Base-by-base conservation (phyloP, 257 asterid genomes). In the Dorcoceras hygrometricum region DNA sequence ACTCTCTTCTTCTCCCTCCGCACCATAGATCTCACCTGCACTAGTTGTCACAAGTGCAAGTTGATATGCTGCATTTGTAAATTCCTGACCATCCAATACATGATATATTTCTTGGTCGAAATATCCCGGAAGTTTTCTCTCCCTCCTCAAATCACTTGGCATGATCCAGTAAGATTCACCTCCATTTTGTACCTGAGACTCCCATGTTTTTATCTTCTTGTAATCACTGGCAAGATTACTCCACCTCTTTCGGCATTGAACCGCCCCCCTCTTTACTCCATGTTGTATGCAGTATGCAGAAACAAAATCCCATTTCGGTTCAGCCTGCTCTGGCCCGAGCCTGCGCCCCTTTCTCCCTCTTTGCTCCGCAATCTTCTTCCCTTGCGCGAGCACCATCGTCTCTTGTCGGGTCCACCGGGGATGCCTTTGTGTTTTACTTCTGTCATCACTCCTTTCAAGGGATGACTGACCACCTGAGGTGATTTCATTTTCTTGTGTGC, bases 201-300 rank as follows among this genome's bases (percentile, higher is more conserved):
- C 88, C 95, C 95, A 88, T 48, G 69, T 28, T 55, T 78, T 88
- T 59, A 88, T 86, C 83, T 88, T 90, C 90, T 83, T 90, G 73
- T 82, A 90, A 62, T 90, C 95, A 28, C 96, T 75, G 25, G 80
- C 69, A n/a, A 90, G 83, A 74, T 90, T 88, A 66, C 96, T 85
- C 97, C 96, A 90, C 70, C 96, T 68, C 73, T 90, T 90, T 12
- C 92, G 81, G 67, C 96, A 88, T 55, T 90, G 97, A 11, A 86
- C 89, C 16, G 90, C 83, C 63, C 87, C 89, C 65, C 97, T 68
- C 66, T 65, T 79, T 58, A 81, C 92, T 50, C 91, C 89, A 27
- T 78, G 72, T 2, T 73, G 66, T 48, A 73, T 90, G 84, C 95
- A 90, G 79, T 88, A 76, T 0, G 91, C 79, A 8, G 96, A 86